phyloP scores from a whole-genome alignment of 2,329 filamentous ascomycete genomes.

The Colletotrichum horii region DNA sequence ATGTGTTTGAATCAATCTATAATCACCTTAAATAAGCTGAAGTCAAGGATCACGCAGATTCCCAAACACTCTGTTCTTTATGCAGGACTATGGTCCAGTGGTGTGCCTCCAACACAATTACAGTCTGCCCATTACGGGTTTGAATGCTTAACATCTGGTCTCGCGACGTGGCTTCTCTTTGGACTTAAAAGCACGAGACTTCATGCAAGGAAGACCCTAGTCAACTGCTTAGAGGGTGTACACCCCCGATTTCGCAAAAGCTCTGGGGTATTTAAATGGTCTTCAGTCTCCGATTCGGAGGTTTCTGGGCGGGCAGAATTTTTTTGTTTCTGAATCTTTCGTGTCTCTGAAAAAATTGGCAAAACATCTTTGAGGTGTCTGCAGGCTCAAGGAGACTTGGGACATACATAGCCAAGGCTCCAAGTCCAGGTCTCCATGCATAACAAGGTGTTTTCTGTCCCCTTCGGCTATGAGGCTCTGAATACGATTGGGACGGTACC shows the following conservation, averaged over 20 bases:
- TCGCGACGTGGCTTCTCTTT: neutral
- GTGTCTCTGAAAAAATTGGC: no score
- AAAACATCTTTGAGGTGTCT: no score
- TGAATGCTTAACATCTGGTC: rapidly evolving
- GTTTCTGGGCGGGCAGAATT: no score
- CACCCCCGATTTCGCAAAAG: neutral
- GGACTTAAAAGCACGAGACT: neutral
- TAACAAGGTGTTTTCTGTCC: no score
- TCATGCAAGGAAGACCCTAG: neutral
- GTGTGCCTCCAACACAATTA: neutral
- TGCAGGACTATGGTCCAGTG: neutral
- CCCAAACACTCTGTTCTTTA: rapidly evolving
- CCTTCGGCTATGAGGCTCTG: no score
- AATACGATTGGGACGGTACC: no score
- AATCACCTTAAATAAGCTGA: rapidly evolving
- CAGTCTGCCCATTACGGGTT: neutral
- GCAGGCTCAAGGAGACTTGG: no score
- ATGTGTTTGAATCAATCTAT: neutral
- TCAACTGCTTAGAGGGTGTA: neutral
- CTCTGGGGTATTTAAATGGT: neutral
- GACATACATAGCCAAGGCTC: no score
- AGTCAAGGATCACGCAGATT: rapidly evolving
- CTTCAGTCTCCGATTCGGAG: rapidly evolving
- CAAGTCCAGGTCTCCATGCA: no score
- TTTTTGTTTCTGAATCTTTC: no score